Conservation (phyloP, 2,329 filamentous ascomycete genomes). For the Teratosphaeria viscida region DNA sequence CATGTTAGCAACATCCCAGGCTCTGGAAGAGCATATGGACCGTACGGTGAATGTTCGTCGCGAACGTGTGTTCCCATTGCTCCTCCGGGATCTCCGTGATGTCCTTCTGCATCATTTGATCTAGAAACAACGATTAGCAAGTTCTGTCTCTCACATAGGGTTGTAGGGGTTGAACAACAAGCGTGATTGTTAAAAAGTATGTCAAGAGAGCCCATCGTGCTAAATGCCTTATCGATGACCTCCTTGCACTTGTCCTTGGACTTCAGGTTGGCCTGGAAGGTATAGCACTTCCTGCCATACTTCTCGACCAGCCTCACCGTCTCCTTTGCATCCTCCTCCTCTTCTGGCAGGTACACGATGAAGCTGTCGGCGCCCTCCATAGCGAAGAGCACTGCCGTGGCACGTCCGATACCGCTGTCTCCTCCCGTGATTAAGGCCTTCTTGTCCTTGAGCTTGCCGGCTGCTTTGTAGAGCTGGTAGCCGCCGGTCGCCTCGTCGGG, state of each 20-base stretch:
- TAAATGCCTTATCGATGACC: constrained; percentile 55
- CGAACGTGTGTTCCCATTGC: constrained; percentile 70
- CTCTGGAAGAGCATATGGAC: constrained; percentile 1
- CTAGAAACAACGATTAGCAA: constrained; percentile 22
- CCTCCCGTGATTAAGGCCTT: constrained; percentile 73
- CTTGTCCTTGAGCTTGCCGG: constrained; percentile 64
- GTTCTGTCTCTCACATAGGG: neutral
- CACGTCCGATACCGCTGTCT: constrained; percentile 68
- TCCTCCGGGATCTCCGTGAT: constrained; percentile 66
- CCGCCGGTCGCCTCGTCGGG: constrained; percentile 55
- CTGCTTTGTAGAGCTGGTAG: constrained; percentile 60
- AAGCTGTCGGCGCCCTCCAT: constrained; percentile 68
- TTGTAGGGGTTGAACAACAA: neutral
- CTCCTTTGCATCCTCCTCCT: constrained; percentile 65
- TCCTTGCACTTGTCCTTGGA: constrained; percentile 58
- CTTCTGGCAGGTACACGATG: constrained; percentile 64
- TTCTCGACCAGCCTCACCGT: constrained; percentile 62
- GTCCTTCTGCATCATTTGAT: constrained; percentile 61
- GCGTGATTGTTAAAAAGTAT: constrained; percentile 65
- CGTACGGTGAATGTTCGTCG: constrained; percentile 63
- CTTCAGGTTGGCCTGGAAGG: constrained; percentile 55
- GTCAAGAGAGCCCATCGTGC: constrained; percentile 58
- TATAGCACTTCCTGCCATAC: constrained; percentile 54
- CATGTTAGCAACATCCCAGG: constrained; percentile 1
- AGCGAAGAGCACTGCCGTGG: constrained; percentile 65